A percentile compares a stretch with the other conserved stretches of the same genome.
These are phyloP conservation scores for Cynara cardunculus DNA, from an alignment of 129 eudicot genomes.

Conservation along the genomic window DNA sequence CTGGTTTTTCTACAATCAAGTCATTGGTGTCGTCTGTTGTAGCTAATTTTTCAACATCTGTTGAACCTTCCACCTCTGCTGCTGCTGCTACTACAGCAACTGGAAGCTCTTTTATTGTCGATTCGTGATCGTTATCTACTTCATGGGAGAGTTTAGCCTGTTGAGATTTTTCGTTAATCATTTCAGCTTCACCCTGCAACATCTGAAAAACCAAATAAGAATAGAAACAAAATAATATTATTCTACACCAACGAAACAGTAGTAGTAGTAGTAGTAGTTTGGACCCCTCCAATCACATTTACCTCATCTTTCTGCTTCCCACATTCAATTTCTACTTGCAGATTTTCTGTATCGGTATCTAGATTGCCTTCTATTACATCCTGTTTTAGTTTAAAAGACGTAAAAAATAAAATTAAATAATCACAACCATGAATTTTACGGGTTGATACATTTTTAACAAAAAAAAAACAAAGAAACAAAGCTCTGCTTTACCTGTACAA, in stretches of 20 bases:
- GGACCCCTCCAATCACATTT: slow-evolving; percentile 13
- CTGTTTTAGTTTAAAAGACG: not conserved
- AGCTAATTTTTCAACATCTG: not conserved
- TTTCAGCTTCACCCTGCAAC: slow-evolving; percentile 19
- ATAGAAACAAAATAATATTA: not conserved
- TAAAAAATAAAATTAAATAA: not conserved
- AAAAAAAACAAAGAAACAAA: not conserved
- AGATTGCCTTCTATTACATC: not conserved
- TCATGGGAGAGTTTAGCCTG: not conserved
- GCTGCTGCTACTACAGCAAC: not conserved
- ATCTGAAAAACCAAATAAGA: slow-evolving; percentile 8
- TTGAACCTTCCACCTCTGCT: not conserved
- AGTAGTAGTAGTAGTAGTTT: not conserved
- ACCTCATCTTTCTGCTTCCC: not conserved
- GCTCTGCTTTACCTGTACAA: slow-evolving; percentile 1
- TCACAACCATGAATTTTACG: not conserved
- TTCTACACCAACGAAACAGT: not conserved
- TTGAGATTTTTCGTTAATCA: not conserved
- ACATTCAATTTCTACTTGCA: not conserved
- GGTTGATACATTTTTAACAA: not conserved
- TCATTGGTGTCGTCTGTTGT: not conserved
- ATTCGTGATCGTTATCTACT: not conserved
- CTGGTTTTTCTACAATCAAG: not conserved
- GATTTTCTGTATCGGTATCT: not conserved
- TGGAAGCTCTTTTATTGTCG: slow-evolving; percentile 5